Percentiles rank a stretch among this genome's conserved stretches.
These are phyloP conservation scores for Kalmusia sp. DNA, from an alignment of 2,329 filamentous ascomycete genomes.

Conservation along the genomic window DNA sequence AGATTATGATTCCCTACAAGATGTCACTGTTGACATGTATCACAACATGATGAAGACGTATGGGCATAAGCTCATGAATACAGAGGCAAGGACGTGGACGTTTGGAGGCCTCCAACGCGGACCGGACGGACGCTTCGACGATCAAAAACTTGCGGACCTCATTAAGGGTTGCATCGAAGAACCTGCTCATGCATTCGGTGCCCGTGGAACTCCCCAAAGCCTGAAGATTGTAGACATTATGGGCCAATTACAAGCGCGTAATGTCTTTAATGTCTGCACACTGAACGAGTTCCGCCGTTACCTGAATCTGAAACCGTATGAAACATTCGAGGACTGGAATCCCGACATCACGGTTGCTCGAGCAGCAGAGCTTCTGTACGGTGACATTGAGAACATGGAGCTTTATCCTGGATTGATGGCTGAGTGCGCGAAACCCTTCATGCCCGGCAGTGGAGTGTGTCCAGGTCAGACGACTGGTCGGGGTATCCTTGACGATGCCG, in stretches of 20 bases:
- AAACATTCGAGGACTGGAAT: slow-evolving; percentile 81
- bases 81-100: slow-evolving; percentile 69
- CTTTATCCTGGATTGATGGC: slow-evolving; percentile 77
- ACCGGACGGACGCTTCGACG: slow-evolving; percentile 69
- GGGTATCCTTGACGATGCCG: slow-evolving; percentile 76
- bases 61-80: slow-evolving; percentile 53
- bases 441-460: slow-evolving; percentile 73
- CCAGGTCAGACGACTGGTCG: slow-evolving; percentile 73
- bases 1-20: slow-evolving; percentile 36
- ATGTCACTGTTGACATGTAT: slow-evolving; percentile 43
- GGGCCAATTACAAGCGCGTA: slow-evolving; percentile 71
- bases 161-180: slow-evolving; percentile 69
- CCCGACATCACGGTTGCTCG: slow-evolving; percentile 53
- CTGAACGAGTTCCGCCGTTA: slow-evolving; percentile 83
- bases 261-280: slow-evolving; percentile 75
- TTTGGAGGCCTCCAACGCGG: slow-evolving; percentile 71
- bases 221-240: slow-evolving; percentile 69
- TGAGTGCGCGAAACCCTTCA: slow-evolving; percentile 74
- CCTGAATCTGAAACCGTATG: slow-evolving; percentile 75
- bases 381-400: slow-evolving; percentile 63
- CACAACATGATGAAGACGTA: slow-evolving; percentile 48
- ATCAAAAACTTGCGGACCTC: slow-evolving; percentile 69
- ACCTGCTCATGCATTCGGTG: slow-evolving; percentile 70
- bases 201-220: slow-evolving; percentile 58
- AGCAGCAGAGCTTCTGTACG: slow-evolving; percentile 55